Percentiles rank a stretch among this genome's conserved stretches.
Evolutionary conservation across 2,329 filamentous ascomycete species (phyloP).

Genomic region (Monilinia polystroma): DNA sequence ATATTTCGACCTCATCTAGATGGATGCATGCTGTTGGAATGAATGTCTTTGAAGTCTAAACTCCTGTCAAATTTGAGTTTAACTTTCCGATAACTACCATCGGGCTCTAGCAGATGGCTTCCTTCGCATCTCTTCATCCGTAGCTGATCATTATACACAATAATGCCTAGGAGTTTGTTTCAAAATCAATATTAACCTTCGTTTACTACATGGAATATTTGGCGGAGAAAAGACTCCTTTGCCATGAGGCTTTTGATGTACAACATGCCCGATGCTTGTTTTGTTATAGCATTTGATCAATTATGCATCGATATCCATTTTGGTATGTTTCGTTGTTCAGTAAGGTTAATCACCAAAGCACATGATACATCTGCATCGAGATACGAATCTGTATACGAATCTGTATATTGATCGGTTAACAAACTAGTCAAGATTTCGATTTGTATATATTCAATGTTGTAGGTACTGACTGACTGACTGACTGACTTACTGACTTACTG

Average conservation of each 20-base stretch:
- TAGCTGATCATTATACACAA: no score
- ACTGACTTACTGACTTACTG: no score
- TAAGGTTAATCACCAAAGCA: neutral
- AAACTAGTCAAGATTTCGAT: neutral
- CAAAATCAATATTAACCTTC: no score
- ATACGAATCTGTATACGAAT: neutral
- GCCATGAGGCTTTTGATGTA: neutral
- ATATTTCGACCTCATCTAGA: no score
- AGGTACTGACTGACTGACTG: no score
- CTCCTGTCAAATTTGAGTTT: neutral
- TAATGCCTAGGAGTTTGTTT: no score
- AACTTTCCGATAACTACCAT: neutral
- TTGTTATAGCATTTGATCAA: neutral
- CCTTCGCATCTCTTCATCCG: no score
- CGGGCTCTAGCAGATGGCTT: neutral
- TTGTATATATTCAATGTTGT: neutral
- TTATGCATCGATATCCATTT: conserved; percentile 4
- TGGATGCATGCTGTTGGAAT: no score
- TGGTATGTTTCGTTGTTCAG: neutral
- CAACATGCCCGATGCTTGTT: neutral
- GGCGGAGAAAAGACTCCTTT: neutral
- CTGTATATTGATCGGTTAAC: no score
- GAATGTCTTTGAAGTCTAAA: neutral
- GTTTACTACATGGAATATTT: neutral
- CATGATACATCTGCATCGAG: neutral